Conservation (phyloP, 106 monocot species). For the Apostasia shenzhenica region DNA sequence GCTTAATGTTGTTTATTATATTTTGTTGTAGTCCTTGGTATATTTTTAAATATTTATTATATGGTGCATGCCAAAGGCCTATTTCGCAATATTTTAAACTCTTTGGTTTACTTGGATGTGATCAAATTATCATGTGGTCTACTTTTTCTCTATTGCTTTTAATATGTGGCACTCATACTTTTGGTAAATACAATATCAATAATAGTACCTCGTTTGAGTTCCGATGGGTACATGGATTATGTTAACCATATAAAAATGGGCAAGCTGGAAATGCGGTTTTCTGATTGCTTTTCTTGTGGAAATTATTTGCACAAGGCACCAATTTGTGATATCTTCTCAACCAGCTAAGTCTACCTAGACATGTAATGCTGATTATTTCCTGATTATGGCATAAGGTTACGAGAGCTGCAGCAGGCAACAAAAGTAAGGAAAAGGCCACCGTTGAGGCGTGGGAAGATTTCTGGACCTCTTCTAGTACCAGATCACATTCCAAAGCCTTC, state of each 20-base stretch:
- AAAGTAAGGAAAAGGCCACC: conserved; percentile 8
- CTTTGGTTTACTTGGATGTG: no score
- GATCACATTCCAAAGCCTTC: conserved; percentile 13
- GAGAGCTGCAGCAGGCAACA: conserved; percentile 1
- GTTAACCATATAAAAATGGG: no score
- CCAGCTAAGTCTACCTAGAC: not conserved
- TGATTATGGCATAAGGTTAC: conserved; percentile 2
- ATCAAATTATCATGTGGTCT: not conserved
- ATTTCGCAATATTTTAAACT: no score
- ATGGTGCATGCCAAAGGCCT: no score
- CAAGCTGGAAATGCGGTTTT: no score
- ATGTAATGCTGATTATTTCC: not conserved
- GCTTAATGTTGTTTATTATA: no score
- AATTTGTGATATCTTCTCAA: not conserved
- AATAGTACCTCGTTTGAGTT: not conserved
- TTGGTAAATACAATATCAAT: not conserved
- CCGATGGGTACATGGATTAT: no score
- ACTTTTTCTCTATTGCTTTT: not conserved
- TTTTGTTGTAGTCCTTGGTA: no score
- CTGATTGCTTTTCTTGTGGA: no score
- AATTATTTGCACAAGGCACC: no score
- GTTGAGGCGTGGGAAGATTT: conserved; percentile 13
- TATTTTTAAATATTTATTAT: no score
- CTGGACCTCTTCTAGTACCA: conserved; percentile 8
- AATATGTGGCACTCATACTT: not conserved